These are phyloP conservation scores for Thermothielavioides terrestris DNA, from an alignment of 495 filamentous ascomycete genomes.

Conservation along the genomic window DNA sequence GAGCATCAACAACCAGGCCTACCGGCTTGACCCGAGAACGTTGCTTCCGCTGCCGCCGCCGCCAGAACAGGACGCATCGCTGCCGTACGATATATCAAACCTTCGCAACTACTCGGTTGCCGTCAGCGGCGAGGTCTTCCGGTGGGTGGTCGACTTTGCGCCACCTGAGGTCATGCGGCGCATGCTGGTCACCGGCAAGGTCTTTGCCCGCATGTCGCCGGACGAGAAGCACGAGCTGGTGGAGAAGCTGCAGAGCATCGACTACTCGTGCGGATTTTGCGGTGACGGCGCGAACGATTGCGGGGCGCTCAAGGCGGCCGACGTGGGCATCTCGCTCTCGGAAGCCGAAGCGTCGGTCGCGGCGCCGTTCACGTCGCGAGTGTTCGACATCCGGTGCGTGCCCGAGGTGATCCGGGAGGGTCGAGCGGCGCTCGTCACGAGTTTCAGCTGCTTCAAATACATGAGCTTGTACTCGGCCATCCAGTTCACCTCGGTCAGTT, in stretches of 20 bases:
- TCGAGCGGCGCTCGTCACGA: constrained; percentile 87
- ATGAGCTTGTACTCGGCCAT: constrained; percentile 99
- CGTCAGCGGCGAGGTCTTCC: constrained; percentile 86
- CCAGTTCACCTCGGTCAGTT: constrained; percentile 98
- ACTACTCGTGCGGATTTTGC: constrained; percentile 94
- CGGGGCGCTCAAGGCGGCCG: constrained; percentile 92
- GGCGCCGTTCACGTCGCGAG: constrained; percentile 89
- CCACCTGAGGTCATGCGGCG: constrained; percentile 63
- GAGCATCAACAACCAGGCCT: constrained; percentile 75
- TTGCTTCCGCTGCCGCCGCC: constrained; percentile 66
- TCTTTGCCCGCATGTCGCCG: constrained; percentile 97
- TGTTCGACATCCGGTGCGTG: constrained; percentile 96
- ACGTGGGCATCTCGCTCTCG: constrained; percentile 97
- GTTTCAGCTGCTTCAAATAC: constrained; percentile 99
- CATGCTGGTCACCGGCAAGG: constrained; percentile 85
- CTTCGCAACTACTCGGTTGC: constrained; percentile 78
- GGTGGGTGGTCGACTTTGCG: constrained; percentile 91
- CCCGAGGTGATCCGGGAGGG: constrained; percentile 93
- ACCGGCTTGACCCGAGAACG: constrained; percentile 65
- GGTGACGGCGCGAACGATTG: constrained; percentile 99
- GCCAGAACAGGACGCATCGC: constrained; percentile 62
- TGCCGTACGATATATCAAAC: constrained; percentile 74
- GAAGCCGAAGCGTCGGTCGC: constrained; percentile 98
- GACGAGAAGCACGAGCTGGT: constrained; percentile 99
- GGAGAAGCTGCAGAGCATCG: constrained; percentile 92